Evolutionary conservation across 2,329 filamentous ascomycete species (phyloP).

Genomic region (Diaporthe ilicicola): DNA sequence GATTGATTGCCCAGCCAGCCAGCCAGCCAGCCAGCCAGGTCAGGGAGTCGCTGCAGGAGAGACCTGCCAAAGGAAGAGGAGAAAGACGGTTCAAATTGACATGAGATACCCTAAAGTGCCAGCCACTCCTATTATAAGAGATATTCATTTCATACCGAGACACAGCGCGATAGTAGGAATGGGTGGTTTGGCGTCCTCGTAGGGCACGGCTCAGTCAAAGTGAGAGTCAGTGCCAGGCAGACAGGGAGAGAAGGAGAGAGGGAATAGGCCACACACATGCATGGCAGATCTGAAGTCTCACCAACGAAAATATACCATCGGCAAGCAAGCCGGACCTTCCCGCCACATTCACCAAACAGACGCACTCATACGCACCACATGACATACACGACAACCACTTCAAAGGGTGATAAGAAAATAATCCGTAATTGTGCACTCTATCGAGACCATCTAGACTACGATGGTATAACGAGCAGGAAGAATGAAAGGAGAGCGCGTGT

Average conservation of each 20-base stretch:
- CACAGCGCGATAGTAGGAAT: not conserved
- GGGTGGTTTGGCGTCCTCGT: not conserved
- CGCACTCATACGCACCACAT: not conserved
- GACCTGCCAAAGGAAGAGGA: no score
- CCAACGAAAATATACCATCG: not conserved
- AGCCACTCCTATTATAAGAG: not conserved
- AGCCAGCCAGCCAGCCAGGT: not conserved
- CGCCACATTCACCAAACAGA: not conserved
- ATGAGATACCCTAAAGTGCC: not conserved
- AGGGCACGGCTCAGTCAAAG: no score
- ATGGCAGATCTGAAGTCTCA: not conserved
- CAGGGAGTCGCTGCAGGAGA: not conserved
- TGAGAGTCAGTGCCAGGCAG: no score
- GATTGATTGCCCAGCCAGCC: not conserved
- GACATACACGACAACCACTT: not conserved
- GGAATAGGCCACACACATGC: not conserved
- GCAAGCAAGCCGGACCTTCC: not conserved
- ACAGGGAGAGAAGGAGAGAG: not conserved
- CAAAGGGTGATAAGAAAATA: not conserved
- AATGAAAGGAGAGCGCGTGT: not conserved
- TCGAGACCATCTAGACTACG: slow-evolving; percentile 4
- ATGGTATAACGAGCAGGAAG: not conserved
- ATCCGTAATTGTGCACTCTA: slow-evolving; percentile 25
- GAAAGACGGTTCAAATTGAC: not conserved
- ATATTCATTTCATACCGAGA: not conserved